Base-by-base conservation (phyloP, 2,329 filamentous ascomycete genomes). In the Xylariales sp. region DNA sequence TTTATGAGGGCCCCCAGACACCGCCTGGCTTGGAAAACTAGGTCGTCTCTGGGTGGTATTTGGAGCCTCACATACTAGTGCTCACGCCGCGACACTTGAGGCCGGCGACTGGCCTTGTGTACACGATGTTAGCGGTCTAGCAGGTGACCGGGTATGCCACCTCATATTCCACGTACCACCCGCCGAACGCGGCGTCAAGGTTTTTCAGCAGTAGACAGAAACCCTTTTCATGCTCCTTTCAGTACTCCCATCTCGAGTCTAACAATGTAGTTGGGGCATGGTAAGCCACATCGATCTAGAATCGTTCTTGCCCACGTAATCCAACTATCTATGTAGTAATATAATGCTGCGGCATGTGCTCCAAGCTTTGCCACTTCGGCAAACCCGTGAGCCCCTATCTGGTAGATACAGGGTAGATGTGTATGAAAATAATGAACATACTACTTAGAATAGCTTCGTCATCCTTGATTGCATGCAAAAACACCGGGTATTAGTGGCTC, bases 91-190 rank as follows among this genome's bases (percentile, higher is more conserved):
- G 48, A 34, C 23, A 34, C 48, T 14, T 34, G 23, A 50, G 61
- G 30, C 53, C 18, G 39, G 61, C 30, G 45, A 32, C 28, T 43
- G 56, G 14, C n/a, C 7, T 43, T 16, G 52, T 53, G 41, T 28
- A 23, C 23, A 23, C 23, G 23, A 23, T 23, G 23, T 23, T 23
- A 23, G 23, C 34, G 36, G 56, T 41, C 14, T 8, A 56, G 43
- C 43, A 54, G 64, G 58, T 62, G 58, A 36, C 18, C 56, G 46
- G 43, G 39, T 57, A 67, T 59, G 60, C 23, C 55, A 55, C 46
- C 60, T 64, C 48, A 32, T 32, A 32, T 41, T 41, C 54, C 39
- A 57, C 30, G 46, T 50, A 9, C 41, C 5, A 23, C 34, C 53
- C 43, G 60, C 65, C 60, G 55, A 59, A 18, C 3, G 16, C 48